A percentile compares a stretch with the other conserved stretches of the same genome.
Conservation (phyloP, 108 stramenopile genomes). For the Pseudonitzschia pungens region DNA sequence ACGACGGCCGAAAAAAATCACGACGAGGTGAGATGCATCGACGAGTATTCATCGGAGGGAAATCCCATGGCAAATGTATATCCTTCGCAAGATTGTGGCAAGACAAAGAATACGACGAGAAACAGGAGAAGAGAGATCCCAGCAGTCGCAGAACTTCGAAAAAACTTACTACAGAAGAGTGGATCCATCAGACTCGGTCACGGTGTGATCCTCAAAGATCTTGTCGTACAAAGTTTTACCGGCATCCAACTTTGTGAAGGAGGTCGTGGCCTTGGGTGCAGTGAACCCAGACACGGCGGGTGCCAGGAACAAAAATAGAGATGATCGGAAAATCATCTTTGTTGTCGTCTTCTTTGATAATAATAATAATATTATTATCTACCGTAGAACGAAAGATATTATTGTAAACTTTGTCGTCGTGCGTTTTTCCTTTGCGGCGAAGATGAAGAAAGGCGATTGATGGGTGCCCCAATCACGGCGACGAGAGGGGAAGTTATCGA, state of each 20-base stretch:
- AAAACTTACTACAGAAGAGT: slow-evolving; percentile 66
- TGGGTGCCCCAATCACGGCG: neutral
- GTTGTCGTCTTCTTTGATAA: neutral
- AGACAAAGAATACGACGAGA: too few species aligned
- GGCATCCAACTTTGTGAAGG: slow-evolving; percentile 2
- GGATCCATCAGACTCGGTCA: slow-evolving; percentile 80
- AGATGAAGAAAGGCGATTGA: neutral
- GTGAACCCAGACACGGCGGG: slow-evolving; percentile 3
- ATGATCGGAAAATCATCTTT: slow-evolving; percentile 13
- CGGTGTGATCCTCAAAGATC: slow-evolving; percentile 90
- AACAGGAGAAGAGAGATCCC: neutral
- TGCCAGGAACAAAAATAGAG: neutral
- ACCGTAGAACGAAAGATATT: neutral
- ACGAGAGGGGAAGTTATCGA: neutral
- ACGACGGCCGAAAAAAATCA: neutral
- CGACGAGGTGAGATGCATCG: neutral
- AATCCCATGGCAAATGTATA: neutral
- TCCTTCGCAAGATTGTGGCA: neutral
- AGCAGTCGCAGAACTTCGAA: neutral
- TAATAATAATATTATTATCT: neutral
- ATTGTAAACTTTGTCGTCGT: neutral
- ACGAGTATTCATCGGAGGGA: neutral
- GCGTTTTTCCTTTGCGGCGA: neutral
- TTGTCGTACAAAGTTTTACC: slow-evolving; percentile 86
- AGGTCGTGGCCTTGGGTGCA: neutral